phyloP scores from a whole-genome alignment of 805 yeast genomes.

The Hanseniaspora nectarophila region DNA sequence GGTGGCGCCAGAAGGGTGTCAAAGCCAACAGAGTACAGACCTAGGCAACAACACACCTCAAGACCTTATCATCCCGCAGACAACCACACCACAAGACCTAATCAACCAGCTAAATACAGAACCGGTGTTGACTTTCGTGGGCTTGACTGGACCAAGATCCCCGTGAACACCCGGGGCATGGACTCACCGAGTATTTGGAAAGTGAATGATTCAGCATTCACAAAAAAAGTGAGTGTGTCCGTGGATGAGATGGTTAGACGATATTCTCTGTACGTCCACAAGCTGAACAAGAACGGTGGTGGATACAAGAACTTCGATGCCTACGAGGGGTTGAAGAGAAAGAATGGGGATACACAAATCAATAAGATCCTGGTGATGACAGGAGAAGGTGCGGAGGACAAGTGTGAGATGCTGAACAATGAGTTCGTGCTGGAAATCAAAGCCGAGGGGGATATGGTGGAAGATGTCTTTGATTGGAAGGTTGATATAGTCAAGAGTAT shows the following conservation, averaged over 20 bases:
- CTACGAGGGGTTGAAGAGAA: not conserved
- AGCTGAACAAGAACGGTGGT: not conserved
- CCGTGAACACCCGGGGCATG: not conserved
- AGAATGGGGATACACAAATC: not conserved
- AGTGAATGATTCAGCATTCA: not conserved
- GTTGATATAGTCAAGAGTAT: not conserved
- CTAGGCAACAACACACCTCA: not conserved
- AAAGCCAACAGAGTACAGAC: not conserved
- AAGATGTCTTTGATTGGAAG: conserved; percentile 11
- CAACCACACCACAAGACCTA: not conserved
- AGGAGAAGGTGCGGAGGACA: not conserved
- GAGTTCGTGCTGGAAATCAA: conserved; percentile 3
- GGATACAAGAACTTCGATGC: conserved; percentile 1
- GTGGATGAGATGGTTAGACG: conserved; percentile 13
- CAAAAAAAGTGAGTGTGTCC: not conserved
- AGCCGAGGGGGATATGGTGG: not conserved
- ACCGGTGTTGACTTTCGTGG: conserved; percentile 8
- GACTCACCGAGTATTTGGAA: not conserved
- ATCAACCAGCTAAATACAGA: not conserved
- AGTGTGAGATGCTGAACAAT: not conserved
- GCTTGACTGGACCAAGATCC: conserved; percentile 1
- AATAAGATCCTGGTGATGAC: conserved; percentile 5
- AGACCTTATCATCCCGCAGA: not conserved
- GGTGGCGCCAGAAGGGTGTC: not conserved
- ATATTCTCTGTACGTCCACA: conserved; percentile 7